Percentiles rank a stretch among this genome's conserved stretches.
These are phyloP conservation scores for Corchorus olitorius DNA, from an alignment of 345 rosid genomes.

Conservation along the genomic window DNA sequence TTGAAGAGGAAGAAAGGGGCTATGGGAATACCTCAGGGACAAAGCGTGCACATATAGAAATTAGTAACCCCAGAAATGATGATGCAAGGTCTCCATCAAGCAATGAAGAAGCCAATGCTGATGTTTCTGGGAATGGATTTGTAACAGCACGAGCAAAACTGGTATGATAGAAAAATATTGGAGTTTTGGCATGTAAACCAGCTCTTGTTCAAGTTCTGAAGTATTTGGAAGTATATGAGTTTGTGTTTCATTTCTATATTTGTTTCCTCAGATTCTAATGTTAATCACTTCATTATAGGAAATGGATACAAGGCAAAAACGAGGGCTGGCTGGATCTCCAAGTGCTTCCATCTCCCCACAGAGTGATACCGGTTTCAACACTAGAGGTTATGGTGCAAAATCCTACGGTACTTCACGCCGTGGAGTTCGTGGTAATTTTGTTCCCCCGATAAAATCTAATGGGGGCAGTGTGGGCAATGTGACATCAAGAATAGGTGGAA, in stretches of 20 bases:
- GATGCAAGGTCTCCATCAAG: conserved; percentile 37
- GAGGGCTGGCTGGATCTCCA: conserved; percentile 69
- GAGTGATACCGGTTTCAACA: conserved; percentile 44
- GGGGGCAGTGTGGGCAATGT: conserved; percentile 63
- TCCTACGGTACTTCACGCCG: conserved; percentile 64
- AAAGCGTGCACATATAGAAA: conserved; percentile 66
- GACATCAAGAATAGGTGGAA: conserved; percentile 69
- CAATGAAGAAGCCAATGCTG: conserved; percentile 45
- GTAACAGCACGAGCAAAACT: conserved; percentile 87
- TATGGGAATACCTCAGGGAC: conserved; percentile 43
- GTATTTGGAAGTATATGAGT: background rate
- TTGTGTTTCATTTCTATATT: conserved; percentile 14
- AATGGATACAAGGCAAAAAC: conserved; percentile 73
- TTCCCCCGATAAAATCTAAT: conserved; percentile 83
- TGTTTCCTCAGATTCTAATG: conserved; percentile 19
- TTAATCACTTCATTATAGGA: conserved; percentile 53
- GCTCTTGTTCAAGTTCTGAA: background rate
- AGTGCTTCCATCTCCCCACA: conserved; percentile 62
- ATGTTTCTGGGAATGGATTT: conserved; percentile 66
- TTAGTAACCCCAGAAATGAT: conserved; percentile 44
- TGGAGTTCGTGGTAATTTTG: conserved; percentile 80
- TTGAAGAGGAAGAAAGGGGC: conserved; percentile 59
- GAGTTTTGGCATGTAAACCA: conserved; percentile 11
- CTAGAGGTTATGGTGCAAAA: conserved; percentile 63
- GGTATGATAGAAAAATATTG: conserved; percentile 41